Evolutionary conservation across 2,329 filamentous ascomycete genomes (phyloP), one percentile per base, ranked within the genome.

Genomic region (Exserohilum rostratum): DNA sequence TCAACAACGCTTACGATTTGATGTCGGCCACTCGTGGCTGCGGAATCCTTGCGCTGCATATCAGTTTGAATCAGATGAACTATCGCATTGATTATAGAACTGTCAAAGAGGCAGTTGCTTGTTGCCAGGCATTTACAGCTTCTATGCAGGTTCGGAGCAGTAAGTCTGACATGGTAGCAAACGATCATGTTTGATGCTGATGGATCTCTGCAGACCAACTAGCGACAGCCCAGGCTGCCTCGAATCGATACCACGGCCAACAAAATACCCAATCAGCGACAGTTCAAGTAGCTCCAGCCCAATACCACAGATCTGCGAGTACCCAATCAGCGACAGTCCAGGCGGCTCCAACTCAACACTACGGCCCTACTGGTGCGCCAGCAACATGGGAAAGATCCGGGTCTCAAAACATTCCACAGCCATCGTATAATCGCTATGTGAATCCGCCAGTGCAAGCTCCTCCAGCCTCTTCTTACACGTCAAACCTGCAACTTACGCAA

Each of bases 1-100:
- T 54, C 6, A 27, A 34, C 17, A 12, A 11, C 2, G 51, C 34
- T 6, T 54, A 39, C 15, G 46, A 54, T 6, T 18, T 54, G 11
- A n/a, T 50, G 33, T 5, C 34, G 1, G 10, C 5, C 11, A 18
- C 34, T 18, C 9, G 20, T 27, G 18, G 40, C 42, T 45, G 17
- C 7, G 15, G 33, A 5, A 45, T 35, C 7, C 46, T 45, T 18
- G 46, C 39, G 27, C 34, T 54, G 7, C 33, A 50, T 1, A 3
- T 33, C 27, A 54, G 46, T 39, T 39, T 50, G 9, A 9, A 12
- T 15, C 33, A 15, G 6, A 7, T 50, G 27, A 15, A 30, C 11
- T 54, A 40, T 12, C 13, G 10, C n/a, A 35, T 54, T 13, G 39
- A 54, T n/a, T n/a, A 6, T 12, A 20, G 15, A 6, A 34, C 12